phyloP scores from a whole-genome alignment of 2,329 filamentous ascomycete species.

The Penicillium crustosum region DNA sequence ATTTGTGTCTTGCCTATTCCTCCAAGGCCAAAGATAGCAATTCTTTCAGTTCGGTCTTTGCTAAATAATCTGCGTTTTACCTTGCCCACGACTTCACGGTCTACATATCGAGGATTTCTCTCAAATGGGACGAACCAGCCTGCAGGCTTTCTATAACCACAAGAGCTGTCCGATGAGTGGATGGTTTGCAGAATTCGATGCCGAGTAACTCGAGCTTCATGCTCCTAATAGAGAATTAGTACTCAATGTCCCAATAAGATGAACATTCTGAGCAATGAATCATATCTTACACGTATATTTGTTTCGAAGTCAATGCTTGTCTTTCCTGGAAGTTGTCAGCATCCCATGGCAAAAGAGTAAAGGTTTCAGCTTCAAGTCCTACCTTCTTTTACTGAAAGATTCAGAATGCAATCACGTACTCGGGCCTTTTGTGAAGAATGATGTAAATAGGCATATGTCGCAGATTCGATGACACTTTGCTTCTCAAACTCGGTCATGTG shows the following conservation, averaged over 20 bases:
- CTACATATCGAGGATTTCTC: slow-evolving; percentile 19
- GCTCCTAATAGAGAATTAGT: too few species aligned
- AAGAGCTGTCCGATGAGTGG: not conserved
- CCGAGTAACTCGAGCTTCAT: not conserved
- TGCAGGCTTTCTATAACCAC: not conserved
- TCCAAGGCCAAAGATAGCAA: slow-evolving; percentile 19
- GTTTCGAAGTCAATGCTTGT: not conserved
- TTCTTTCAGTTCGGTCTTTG: not conserved
- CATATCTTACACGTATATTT: not conserved
- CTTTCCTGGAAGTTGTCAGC: not conserved
- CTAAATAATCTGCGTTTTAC: slow-evolving; percentile 13
- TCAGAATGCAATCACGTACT: slow-evolving; percentile 8
- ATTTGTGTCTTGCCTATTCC: slow-evolving; percentile 33
- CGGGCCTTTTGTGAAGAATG: slow-evolving; percentile 2
- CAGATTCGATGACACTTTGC: slow-evolving; percentile 12
- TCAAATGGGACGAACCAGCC: slow-evolving; percentile 17
- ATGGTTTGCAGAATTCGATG: not conserved
- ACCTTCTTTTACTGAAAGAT: slow-evolving; percentile 11
- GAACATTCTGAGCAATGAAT: too few species aligned
- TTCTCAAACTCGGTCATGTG: slow-evolving; percentile 35
- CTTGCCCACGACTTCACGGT: slow-evolving; percentile 12
- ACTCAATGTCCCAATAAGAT: too few species aligned
- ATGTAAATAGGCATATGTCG: slow-evolving; percentile 18
- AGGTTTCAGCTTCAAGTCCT: fast-evolving
- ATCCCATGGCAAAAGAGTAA: too few species aligned